Percentiles rank a stretch among this genome's conserved stretches.
These are phyloP conservation scores for Metrosideros polymorpha DNA, from an alignment of 441 rosid species.

Conservation along the genomic window DNA sequence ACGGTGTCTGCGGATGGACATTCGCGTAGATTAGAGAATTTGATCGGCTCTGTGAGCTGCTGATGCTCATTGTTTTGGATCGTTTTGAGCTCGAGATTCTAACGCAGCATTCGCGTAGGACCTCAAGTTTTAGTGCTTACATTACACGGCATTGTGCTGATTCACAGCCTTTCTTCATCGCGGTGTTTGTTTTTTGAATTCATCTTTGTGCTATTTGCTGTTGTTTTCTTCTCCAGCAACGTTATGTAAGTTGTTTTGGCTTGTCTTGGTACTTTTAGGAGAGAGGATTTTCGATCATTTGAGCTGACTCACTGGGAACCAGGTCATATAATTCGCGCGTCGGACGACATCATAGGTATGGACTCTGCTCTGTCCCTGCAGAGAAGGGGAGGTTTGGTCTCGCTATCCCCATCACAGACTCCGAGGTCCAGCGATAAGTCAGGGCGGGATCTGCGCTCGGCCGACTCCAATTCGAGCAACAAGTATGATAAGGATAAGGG, in stretches of 20 bases:
- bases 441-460: slow-evolving; percentile 71
- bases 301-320: neutral
- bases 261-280: neutral
- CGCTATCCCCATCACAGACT: slow-evolving; percentile 79
- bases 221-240: too few relatives aligned
- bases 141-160: neutral
- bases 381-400: slow-evolving; percentile 61
- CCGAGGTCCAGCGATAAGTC: slow-evolving; percentile 87
- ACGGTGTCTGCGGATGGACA: neutral
- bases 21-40: neutral
- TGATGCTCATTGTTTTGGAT: neutral
- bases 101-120: neutral
- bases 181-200: neutral
- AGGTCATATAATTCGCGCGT: neutral
- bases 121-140: neutral
- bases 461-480: slow-evolving; percentile 49
- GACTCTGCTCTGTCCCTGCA: slow-evolving; percentile 38
- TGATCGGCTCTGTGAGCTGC: neutral
- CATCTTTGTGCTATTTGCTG: neutral
- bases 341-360: slow-evolving; percentile 18
- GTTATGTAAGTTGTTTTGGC: neutral
- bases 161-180: neutral
- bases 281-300: neutral
- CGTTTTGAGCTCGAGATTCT: neutral
- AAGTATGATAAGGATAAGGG: slow-evolving; percentile 91